A percentile compares a stretch with the other conserved stretches of the same genome.
phyloP scores from a whole-genome alignment of 495 filamentous ascomycete species.

The Jackrogersella minutella region DNA sequence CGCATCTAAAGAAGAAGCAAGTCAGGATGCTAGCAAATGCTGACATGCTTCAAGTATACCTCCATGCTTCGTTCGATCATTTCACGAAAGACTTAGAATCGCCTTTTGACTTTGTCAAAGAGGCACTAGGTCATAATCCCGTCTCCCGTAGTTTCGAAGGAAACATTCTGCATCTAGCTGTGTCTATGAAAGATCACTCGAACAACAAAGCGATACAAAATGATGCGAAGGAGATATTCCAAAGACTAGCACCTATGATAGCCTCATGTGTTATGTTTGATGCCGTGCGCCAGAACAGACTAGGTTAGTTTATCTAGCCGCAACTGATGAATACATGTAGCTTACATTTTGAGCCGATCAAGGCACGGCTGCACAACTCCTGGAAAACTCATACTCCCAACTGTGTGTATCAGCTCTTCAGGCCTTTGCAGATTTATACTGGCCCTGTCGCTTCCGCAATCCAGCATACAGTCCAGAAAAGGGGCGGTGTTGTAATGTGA shows the following conservation, averaged over 20 bases:
- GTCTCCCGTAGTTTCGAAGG: constrained; percentile 1
- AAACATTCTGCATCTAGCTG: neutral
- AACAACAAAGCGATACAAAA: neutral
- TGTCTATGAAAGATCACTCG: neutral
- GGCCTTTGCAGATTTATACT: neutral
- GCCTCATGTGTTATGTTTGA: constrained; percentile 2
- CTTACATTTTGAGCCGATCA: neutral
- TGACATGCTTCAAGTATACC: neutral
- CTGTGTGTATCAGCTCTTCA: neutral
- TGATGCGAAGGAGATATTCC: neutral
- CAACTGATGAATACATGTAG: neutral
- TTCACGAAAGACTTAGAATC: neutral
- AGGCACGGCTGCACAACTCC: neutral
- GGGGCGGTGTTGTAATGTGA: constrained; percentile 1
- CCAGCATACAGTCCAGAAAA: neutral
- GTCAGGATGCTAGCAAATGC: neutral
- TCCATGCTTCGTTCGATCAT: neutral
- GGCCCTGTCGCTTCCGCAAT: neutral
- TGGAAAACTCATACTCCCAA: neutral
- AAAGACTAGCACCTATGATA: neutral
- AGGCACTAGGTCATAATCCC: neutral
- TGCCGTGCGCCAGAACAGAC: neutral
- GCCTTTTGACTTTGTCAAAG: neutral
- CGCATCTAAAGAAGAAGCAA: neutral
- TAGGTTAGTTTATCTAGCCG: neutral